Base-by-base conservation (phyloP, 2,329 filamentous ascomycete species). In the Cephalotrichum gorgonifer region DNA sequence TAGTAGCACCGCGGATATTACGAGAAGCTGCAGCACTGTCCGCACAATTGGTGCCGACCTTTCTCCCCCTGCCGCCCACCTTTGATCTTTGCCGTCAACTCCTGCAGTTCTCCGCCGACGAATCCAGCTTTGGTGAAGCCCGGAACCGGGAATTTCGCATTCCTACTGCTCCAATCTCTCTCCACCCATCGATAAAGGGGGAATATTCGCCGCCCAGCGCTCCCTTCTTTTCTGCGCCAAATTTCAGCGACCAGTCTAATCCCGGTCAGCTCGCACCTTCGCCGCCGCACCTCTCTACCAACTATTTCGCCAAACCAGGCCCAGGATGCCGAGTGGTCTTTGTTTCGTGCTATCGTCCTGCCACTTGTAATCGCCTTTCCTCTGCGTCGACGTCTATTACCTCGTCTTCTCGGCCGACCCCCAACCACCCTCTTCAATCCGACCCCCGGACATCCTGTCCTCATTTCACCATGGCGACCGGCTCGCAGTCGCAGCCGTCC, bases 401-500 rank as follows among this genome's bases (percentile, higher is more conserved):
- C 33, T 17, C 33, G n/a, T n/a, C n/a, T n/a, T n/a, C n/a, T n/a
- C n/a, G n/a, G n/a, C n/a, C n/a, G 4, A 38, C 14, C 9, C 14
- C 33, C 6, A 39, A 17, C 6, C 6, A 9, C 35, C 11, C 35
- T 4, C 17, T 3, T 20, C 7, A 39, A 22, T 20, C 17, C 7
- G 17, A 20, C 35, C 35, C 8, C 17, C 35, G n/a, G 35, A n/a
- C n/a, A n/a, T n/a, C n/a, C n/a, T 11, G 35, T 20, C 49, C 31
- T 55, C 44, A 42, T 47, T 39, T 26, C 28, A 45, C 42, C 45
- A 39, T 44, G 50, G 39, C 28, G 49, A n/a, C 46, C 20, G 31
- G 44, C 50, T 72, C 72, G 50, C 73, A 75, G 58, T 69, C 67
- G 25, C 70, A 70, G 51, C 48, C 67, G 15, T 70, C 74, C 4